Conservation (phyloP, 352 stramenopile species). For the Nothophytophthora sp. region DNA sequence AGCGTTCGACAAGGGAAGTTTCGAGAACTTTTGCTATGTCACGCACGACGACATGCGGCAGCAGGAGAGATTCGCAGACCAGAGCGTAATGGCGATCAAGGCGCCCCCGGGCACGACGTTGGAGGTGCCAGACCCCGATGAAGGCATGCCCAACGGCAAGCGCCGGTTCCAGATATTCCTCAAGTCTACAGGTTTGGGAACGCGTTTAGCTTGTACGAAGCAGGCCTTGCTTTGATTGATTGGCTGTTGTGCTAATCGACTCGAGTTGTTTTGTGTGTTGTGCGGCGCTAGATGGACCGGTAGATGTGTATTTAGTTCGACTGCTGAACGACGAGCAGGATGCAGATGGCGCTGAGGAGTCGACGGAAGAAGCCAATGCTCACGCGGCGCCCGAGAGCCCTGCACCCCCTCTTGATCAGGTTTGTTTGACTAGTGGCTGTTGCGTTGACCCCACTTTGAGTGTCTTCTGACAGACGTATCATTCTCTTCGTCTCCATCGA, state of each 20-base stretch:
- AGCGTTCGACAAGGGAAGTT: conserved; percentile 70
- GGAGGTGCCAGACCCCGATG: conserved; percentile 94
- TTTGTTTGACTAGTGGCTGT: conserved; percentile 14
- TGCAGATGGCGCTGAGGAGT: conserved; percentile 13
- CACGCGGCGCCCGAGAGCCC: conserved; percentile 32
- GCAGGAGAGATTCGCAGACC: conserved; percentile 82
- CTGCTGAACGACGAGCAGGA: conserved; percentile 50
- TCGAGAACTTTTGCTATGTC: conserved; percentile 84
- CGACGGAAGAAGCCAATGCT: conserved; percentile 13
- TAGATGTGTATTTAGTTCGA: conserved; percentile 92
- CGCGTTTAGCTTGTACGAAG: no score
- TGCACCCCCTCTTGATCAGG: conserved; percentile 57
- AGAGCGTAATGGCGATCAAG: conserved; percentile 95
- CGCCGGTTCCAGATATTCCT: conserved; percentile 95
- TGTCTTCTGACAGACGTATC: neutral
- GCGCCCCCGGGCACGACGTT: conserved; percentile 93
- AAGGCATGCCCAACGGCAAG: conserved; percentile 90
- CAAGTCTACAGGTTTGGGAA: conserved; percentile 73
- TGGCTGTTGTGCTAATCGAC: no score
- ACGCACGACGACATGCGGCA: conserved; percentile 89
- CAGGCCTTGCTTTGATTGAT: no score
- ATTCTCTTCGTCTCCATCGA: no score
- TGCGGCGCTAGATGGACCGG: conserved; percentile 66
- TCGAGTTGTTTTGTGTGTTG: no score
- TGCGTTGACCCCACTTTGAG: neutral